These are phyloP conservation scores for Seiridium unicorne DNA, from an alignment of 2,329 filamentous ascomycete species.

Conservation along the genomic window DNA sequence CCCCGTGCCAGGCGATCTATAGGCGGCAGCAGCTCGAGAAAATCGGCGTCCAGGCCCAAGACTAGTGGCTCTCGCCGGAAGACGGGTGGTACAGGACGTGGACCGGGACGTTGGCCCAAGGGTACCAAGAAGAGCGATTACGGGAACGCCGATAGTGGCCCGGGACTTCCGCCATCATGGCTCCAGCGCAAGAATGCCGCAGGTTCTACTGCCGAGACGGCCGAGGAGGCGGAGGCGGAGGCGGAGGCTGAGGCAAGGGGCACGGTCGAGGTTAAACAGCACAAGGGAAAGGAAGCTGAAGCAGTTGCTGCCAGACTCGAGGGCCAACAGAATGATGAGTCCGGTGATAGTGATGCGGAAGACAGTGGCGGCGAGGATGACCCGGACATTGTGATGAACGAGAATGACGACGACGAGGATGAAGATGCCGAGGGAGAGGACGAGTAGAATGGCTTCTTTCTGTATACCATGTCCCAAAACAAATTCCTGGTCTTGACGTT, in stretches of 20 bases:
- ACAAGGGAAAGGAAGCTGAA: conserved; percentile 21
- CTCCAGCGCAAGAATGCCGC: conserved; percentile 27
- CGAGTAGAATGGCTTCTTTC: not conserved
- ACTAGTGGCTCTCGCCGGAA: conserved; percentile 48
- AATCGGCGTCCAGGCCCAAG: conserved; percentile 39
- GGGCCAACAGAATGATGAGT: conserved; percentile 9
- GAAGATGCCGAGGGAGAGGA: conserved; percentile 8
- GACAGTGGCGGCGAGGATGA: conserved; percentile 8
- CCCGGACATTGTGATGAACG: conserved; percentile 9
- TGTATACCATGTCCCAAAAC: not conserved
- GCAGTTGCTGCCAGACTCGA: conserved; percentile 20
- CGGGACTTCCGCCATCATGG: conserved; percentile 61
- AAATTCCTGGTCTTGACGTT: not conserved
- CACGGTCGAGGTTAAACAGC: conserved; percentile 34
- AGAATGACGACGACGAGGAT: conserved; percentile 8
- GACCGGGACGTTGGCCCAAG: conserved; percentile 66
- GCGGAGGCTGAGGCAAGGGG: conserved; percentile 24
- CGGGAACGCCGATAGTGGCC: conserved; percentile 64
- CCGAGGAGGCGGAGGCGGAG: conserved; percentile 14
- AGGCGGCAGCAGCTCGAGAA: conserved; percentile 25
- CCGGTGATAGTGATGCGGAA: conserved; percentile 9
- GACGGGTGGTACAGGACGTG: conserved; percentile 61
- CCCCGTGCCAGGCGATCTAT: conserved; percentile 36
- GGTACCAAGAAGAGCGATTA: conserved; percentile 69
- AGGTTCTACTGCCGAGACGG: not conserved